Percentiles rank a stretch among this genome's conserved stretches.
phyloP scores from a whole-genome alignment of 176 grass and related monocot genomes.

The Themeda triandra region DNA sequence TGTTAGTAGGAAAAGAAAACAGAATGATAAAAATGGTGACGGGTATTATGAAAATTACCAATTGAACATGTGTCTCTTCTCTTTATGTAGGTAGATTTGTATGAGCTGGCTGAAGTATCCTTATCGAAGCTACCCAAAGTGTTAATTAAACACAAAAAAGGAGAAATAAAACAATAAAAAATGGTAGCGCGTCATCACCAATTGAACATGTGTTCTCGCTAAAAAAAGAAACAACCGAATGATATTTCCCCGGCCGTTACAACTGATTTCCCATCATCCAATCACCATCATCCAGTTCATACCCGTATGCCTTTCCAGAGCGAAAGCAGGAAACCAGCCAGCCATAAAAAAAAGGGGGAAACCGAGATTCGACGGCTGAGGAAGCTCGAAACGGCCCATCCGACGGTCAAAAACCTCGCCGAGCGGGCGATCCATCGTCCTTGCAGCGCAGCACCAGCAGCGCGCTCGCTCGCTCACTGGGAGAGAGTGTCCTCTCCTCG shows the following conservation, averaged over 20 bases:
- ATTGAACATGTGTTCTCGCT: neutral
- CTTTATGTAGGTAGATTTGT: neutral
- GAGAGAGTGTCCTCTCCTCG: neutral
- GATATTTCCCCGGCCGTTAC: conserved; percentile 25
- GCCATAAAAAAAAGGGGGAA: neutral
- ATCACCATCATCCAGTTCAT: conserved; percentile 27
- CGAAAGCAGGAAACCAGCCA: neutral
- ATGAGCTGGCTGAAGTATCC: neutral
- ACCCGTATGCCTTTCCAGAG: neutral
- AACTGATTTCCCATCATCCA: conserved; percentile 27
- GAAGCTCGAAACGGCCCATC: neutral
- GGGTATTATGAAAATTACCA: too few species aligned
- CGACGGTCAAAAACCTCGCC: neutral
- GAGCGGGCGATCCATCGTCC: neutral
- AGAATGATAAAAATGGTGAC: too few species aligned
- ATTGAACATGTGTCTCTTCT: too few species aligned
- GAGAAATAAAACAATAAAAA: neutral
- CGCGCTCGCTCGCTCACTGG: conserved; percentile 13
- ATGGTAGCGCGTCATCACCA: too few species aligned
- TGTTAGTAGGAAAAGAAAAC: too few species aligned
- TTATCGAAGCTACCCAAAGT: fast-evolving
- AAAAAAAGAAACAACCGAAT: neutral
- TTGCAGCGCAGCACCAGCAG: neutral
- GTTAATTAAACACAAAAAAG: neutral
- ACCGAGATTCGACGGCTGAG: neutral